Conservation (phyloP, 75 land plant species). For the Sequoiadendron giganteum region DNA sequence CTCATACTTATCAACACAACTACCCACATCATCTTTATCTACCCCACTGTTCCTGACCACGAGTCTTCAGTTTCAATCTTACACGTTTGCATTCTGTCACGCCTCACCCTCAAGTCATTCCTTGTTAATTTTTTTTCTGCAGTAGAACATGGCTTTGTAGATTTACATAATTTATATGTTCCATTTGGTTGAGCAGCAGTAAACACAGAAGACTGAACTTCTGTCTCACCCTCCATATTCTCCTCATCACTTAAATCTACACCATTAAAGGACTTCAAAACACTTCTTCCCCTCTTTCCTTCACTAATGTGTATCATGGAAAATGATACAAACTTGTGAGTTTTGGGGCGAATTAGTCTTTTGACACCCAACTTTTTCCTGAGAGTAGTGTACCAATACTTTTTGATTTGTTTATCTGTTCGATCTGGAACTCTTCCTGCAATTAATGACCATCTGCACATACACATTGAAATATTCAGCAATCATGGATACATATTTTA, state of each 20-base stretch:
- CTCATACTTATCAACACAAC: too few species aligned
- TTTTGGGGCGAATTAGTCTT: background rate
- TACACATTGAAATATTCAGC: background rate
- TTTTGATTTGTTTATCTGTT: constrained; percentile 19
- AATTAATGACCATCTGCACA: constrained; percentile 35
- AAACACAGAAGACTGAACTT: background rate
- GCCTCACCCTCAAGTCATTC: background rate
- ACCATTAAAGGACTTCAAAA: background rate
- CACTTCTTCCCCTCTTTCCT: background rate
- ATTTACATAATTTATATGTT: background rate
- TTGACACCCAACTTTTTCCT: constrained; percentile 16
- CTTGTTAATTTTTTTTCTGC: background rate
- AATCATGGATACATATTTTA: background rate
- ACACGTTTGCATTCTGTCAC: background rate
- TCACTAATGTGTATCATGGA: background rate
- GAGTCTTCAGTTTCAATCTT: background rate
- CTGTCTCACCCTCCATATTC: background rate
- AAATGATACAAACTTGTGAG: background rate
- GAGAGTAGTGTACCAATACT: constrained; percentile 15
- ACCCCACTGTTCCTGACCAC: background rate
- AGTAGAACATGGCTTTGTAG: background rate
- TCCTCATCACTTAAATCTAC: background rate
- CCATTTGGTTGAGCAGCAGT: background rate
- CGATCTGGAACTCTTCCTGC: constrained; percentile 42
- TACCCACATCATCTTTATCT: background rate